phyloP scores from a whole-genome alignment of 1,284 basidiomycete genomes.

The Ceratobasidium sp. region DNA sequence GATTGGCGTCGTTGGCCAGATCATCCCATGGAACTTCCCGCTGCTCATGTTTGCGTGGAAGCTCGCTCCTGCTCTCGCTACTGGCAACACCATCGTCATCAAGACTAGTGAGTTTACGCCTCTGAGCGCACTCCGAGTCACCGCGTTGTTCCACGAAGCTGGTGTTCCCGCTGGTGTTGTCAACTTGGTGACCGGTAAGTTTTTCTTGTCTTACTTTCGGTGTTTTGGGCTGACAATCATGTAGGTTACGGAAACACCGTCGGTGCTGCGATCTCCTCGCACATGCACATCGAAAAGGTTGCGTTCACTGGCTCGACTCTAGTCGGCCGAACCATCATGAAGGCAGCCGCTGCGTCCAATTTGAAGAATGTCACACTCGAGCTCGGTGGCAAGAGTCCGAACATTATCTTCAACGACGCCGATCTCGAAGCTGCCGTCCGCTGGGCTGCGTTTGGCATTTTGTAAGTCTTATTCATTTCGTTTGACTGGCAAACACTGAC shows the following conservation, averaged over 20 bases:
- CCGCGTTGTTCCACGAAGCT: conserved; percentile 57
- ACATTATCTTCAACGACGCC: conserved; percentile 75
- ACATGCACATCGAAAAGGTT: conserved; percentile 60
- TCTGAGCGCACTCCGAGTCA: conserved; percentile 72
- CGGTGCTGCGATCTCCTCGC: conserved; percentile 67
- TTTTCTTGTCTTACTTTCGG: not conserved
- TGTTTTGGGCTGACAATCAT: conserved; percentile 43
- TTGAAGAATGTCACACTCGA: conserved; percentile 91
- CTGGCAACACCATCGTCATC: conserved; percentile 82
- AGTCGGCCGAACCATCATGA: conserved; percentile 86
- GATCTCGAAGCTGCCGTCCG: conserved; percentile 80
- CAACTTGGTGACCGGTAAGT: conserved; percentile 61
- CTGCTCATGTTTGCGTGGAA: conserved; percentile 67
- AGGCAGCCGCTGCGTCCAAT: conserved; percentile 82
- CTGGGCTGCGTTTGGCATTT: conserved; percentile 84
- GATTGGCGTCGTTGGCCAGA: conserved; percentile 74
- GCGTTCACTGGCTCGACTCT: conserved; percentile 76
- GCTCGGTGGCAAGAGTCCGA: conserved; percentile 91
- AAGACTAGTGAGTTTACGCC: conserved; percentile 94
- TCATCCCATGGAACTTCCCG: conserved; percentile 77
- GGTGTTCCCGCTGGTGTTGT: conserved; percentile 76
- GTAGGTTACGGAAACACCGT: conserved; percentile 67
- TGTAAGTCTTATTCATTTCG: conserved; percentile 55
- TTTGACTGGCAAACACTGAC: not conserved
- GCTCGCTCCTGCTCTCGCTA: conserved; percentile 83